Evolutionary conservation across 139 green algal species (phyloP), one percentile per base, ranked within the genome.

Genomic region (Chlorella sp.): DNA sequence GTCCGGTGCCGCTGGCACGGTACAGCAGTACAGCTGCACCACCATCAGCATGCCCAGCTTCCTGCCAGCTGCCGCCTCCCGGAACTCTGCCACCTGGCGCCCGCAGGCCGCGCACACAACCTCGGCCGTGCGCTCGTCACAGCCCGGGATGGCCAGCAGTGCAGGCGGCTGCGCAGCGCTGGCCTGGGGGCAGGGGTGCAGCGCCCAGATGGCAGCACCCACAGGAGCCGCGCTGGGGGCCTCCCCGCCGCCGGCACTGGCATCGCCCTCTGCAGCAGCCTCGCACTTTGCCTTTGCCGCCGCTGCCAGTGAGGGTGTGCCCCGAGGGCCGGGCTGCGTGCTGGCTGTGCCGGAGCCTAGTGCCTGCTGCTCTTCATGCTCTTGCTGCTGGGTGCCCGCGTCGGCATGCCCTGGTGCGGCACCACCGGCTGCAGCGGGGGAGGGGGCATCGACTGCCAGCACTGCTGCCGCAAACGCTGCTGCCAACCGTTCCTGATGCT

Each of bases 31-130:
- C 21, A 92, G 83, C 60, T 89, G 69, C 48, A 95, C 26, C 0
- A 91, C 68, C 86, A 93, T 93, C 39, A 91, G 91, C 92, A 95
- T 95, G 71, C 92, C 92, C 64, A 88, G 81, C 83, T 92, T 95
- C 7, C 36, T 34, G 32, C 40, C 89, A 30, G 75, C 60, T 1
- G 37, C 86, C 34, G 39, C 12, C 37, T 91, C 61, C 73, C 28
- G n/a, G 30, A 91, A 69, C 28, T 81, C 34, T 7, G 68, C 87
- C 76, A 93, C 26, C 30, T 73, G 36, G 24, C 34, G 68, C 14
- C 81, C 86, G 48, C 81, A 91, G 22, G 28, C 69, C 53, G 53
- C 80, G 80, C 90, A 93, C 34, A 84, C 69, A 39, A 93, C n/a
- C 37, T 86, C 66, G 26, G 71, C 90, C 3, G 61, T 61, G 12